phyloP scores from a whole-genome alignment of 2,329 filamentous ascomycete genomes.

The Metarhizium robertsii region DNA sequence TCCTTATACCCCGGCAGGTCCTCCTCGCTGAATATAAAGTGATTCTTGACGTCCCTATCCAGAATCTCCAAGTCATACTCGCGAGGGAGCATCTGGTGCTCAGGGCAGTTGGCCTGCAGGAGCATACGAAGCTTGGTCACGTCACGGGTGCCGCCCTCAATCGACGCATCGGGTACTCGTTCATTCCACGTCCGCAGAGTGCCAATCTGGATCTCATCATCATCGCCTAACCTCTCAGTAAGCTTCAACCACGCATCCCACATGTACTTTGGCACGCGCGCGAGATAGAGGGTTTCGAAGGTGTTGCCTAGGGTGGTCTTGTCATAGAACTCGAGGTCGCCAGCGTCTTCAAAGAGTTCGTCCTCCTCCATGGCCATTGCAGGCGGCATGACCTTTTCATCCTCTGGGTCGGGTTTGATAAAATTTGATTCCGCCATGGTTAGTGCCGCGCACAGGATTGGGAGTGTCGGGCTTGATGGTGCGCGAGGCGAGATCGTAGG shows the following conservation, averaged over 20 bases:
- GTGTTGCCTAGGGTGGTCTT: conserved; percentile 26
- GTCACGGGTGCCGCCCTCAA: conserved; percentile 27
- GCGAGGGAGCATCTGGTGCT: conserved; percentile 70
- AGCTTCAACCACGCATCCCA: conserved; percentile 65
- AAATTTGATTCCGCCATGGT: conserved; percentile 23
- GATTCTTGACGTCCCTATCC: conserved; percentile 61
- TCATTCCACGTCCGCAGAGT: conserved; percentile 56
- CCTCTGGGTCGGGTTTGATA: conserved; percentile 42
- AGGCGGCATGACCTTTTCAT: conserved; percentile 24
- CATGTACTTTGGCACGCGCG: conserved; percentile 68
- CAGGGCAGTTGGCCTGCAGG: conserved; percentile 51
- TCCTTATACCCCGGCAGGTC: conserved; percentile 56
- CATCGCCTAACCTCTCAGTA: conserved; percentile 56
- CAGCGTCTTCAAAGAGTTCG: conserved; percentile 55
- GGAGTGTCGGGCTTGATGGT: not conserved
- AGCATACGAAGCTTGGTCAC: conserved; percentile 48
- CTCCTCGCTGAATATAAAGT: conserved; percentile 88
- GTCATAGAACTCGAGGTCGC: conserved; percentile 48
- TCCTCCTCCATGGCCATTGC: conserved; percentile 47
- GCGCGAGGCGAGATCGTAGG: not conserved
- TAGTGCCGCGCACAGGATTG: not conserved
- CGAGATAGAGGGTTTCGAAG: conserved; percentile 53
- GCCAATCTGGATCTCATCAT: conserved; percentile 74
- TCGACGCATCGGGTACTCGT: conserved; percentile 41
- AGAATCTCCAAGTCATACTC: conserved; percentile 76